Evolutionary conservation across 306 rosid genomes (phyloP).

Genomic region (Malus orientalis): DNA sequence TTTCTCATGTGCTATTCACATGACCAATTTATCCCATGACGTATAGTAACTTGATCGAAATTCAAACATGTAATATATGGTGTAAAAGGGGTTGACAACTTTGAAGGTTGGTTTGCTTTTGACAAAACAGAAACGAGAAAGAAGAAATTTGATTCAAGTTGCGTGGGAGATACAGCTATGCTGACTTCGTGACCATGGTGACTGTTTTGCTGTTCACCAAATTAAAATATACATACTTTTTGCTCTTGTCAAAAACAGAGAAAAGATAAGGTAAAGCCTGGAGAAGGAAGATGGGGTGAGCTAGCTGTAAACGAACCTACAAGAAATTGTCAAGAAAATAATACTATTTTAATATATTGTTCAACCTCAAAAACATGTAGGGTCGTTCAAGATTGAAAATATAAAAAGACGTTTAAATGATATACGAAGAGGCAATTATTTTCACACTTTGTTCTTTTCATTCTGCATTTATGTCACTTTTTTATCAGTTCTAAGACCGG

Average conservation of each 20-base stretch:
- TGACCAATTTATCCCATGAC: too few relatives aligned
- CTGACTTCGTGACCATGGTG: not conserved
- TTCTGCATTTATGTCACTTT: not conserved
- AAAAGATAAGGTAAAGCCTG: not conserved
- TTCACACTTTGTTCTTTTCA: not conserved
- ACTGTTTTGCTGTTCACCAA: not conserved
- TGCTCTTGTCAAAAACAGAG: not conserved
- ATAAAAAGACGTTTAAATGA: not conserved
- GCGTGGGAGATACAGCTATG: conserved; percentile 1
- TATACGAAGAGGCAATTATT: not conserved
- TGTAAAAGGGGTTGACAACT: not conserved
- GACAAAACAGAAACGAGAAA: not conserved
- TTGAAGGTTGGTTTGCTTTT: not conserved
- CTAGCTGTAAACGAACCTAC: not conserved
- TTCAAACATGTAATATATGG: not conserved
- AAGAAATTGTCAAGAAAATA: too few relatives aligned
- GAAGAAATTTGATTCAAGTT: not conserved
- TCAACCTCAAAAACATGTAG: not conserved
- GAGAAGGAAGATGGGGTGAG: not conserved
- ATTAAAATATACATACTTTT: not conserved
- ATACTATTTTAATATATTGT: not conserved
- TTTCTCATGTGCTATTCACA: too few relatives aligned
- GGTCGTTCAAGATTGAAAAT: not conserved
- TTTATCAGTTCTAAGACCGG: not conserved
- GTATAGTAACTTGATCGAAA: too few relatives aligned